Base-by-base conservation (phyloP, 75 land plant species). In the Selaginella moellendorffii region DNA sequence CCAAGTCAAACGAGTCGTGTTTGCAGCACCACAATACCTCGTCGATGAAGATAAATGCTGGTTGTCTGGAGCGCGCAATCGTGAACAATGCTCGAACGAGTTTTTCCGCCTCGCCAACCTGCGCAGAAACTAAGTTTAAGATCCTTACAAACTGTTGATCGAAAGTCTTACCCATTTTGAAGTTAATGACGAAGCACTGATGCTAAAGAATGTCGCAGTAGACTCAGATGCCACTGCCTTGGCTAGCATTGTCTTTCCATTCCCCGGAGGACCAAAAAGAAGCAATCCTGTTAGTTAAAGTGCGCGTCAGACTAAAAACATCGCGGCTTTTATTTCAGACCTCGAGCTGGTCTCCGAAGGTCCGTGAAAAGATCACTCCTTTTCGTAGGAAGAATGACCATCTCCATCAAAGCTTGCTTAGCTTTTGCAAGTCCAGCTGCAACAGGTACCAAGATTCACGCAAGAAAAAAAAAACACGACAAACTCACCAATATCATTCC, bases 201-300 rank as follows among this genome's bases (percentile, higher is more conserved):
- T 80, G 73, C 85, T 86, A 64, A 95, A 95, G 67, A 95, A 95
- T 30, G 99, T 95, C 14, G 99, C 99, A 28, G 77, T 65, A 26
- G 87, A 86, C 66, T 95, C 96, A 54, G 99, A 95, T 26, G 99
- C 99, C 26, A 95, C 96, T 63, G 96, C 99, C 70, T 89, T 95
- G 1, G 96, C 99, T 56, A 95, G 91, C 96, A 95, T 78, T 9
- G 99, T 95, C 75, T 95, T 95, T 20, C 99, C 99, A 78, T 84
- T 95, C 0, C 99, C 99, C 65, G 99, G 99, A 9, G 99, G 99
- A 61, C 99, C 99, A 81, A 90, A 93, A 1, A 95, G 83, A 59
- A 95, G 85, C 68, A 95, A 69, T 27, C 99, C 97, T 91, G 74
- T 62, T 52, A 2, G 20, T 29, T 21, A 21, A 9, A 56, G 21